phyloP scores from a whole-genome alignment of 1,284 basidiomycete species.

The Calocybe gambosa region DNA sequence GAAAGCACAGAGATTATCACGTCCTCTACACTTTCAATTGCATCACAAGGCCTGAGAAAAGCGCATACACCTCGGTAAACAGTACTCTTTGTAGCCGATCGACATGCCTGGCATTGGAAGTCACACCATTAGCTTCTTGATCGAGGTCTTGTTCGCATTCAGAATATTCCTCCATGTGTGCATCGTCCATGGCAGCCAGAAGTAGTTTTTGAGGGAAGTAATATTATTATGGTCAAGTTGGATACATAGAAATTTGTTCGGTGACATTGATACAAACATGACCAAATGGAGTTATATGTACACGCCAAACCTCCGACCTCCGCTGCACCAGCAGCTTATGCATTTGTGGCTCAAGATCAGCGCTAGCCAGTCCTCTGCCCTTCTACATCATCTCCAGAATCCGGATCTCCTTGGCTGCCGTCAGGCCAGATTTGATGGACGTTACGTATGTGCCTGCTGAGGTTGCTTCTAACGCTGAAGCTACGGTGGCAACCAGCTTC shows the following conservation, averaged over 20 bases:
- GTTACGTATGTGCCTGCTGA: slow-evolving; percentile 19
- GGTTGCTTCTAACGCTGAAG: slow-evolving; percentile 19
- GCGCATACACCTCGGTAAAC: background rate
- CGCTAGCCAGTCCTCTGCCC: slow-evolving; percentile 2
- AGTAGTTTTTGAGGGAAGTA: background rate
- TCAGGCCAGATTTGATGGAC: slow-evolving; percentile 19
- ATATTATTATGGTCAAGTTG: background rate
- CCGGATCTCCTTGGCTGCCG: slow-evolving; percentile 9
- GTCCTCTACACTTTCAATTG: slow-evolving; percentile 38
- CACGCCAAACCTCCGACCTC: background rate
- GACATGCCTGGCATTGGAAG: slow-evolving; percentile 1
- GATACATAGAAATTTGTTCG: background rate
- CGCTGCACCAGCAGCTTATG: background rate
- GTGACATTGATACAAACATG: background rate
- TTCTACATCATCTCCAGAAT: slow-evolving; percentile 14
- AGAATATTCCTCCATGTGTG: background rate
- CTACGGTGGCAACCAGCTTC: slow-evolving; percentile 18
- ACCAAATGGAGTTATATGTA: background rate
- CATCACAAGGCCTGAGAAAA: slow-evolving; percentile 13
- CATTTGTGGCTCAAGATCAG: background rate
- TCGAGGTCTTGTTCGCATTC: background rate
- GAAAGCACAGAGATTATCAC: slow-evolving; percentile 47
- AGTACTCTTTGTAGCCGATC: background rate
- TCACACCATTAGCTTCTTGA: background rate
- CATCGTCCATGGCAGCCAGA: background rate